Evolutionary conservation across 805 yeast species (phyloP).

Genomic region (Ogataea minuta): DNA sequence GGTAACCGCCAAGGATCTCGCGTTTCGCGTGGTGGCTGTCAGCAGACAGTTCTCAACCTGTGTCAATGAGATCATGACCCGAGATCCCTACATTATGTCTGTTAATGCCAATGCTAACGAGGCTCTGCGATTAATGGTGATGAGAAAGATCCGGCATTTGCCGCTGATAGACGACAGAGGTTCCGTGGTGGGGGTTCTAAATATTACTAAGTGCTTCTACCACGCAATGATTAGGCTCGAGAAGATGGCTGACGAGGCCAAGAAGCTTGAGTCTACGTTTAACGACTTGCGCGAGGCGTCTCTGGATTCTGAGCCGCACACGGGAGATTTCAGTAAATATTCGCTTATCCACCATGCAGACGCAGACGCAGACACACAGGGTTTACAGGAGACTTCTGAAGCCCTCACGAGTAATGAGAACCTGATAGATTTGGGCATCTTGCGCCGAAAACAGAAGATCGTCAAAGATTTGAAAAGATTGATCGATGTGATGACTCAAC

Average conservation of each 20-base stretch:
- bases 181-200: slow-evolving; percentile 41
- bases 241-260: slow-evolving; percentile 38
- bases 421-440: slow-evolving; percentile 27
- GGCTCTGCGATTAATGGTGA: slow-evolving; percentile 43
- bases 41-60: slow-evolving; percentile 27
- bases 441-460: slow-evolving; percentile 28
- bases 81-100: slow-evolving; percentile 36
- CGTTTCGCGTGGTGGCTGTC: slow-evolving; percentile 39
- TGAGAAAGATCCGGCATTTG: slow-evolving; percentile 41
- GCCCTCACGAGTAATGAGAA: slow-evolving; percentile 21
- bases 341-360: slow-evolving; percentile 17
- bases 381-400: slow-evolving; percentile 17
- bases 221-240: slow-evolving; percentile 45
- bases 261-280: slow-evolving; percentile 32
- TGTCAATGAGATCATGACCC: slow-evolving; percentile 41
- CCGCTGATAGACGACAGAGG: slow-evolving; percentile 39
- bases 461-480: slow-evolving; percentile 36
- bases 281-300: slow-evolving; percentile 28
- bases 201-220: slow-evolving; percentile 46
- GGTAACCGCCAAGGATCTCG: slow-evolving; percentile 47
- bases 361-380: slow-evolving; percentile 14
- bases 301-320: slow-evolving; percentile 12
- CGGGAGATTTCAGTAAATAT: slow-evolving; percentile 21
- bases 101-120: slow-evolving; percentile 40
- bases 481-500: slow-evolving; percentile 41